phyloP scores from a whole-genome alignment of 208 protist species.

The Leishmania mexicana region DNA sequence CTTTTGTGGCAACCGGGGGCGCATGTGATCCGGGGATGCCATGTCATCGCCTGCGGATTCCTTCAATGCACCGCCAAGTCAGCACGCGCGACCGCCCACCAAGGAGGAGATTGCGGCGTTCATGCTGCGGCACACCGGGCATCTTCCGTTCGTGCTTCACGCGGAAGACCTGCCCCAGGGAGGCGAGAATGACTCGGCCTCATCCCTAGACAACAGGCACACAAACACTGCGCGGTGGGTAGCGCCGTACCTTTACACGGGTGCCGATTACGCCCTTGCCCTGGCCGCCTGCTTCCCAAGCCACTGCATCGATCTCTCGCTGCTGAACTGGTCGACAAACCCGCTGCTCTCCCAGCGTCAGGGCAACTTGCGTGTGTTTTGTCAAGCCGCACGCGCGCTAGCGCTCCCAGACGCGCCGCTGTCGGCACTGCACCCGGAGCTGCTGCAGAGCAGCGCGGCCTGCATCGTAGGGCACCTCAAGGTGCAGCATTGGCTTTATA shows the following conservation, averaged over 20 bases:
- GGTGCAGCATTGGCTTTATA: slow-evolving; percentile 84
- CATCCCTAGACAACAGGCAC: neutral
- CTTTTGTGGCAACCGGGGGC: neutral
- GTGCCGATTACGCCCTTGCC: slow-evolving; percentile 74
- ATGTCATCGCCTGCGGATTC: neutral
- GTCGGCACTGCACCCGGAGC: slow-evolving; percentile 45
- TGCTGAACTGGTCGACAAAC: slow-evolving; percentile 54
- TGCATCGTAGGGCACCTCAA: slow-evolving; percentile 64
- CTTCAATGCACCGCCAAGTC: neutral
- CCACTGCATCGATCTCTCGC: slow-evolving; percentile 53
- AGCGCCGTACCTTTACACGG: slow-evolving; percentile 62
- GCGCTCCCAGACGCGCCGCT: slow-evolving; percentile 47
- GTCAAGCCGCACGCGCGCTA: slow-evolving; percentile 41
- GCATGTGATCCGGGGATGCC: neutral
- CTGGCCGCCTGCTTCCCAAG: slow-evolving; percentile 64
- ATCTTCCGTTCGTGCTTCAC: slow-evolving; percentile 21
- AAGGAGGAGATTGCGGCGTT: slow-evolving; percentile 39
- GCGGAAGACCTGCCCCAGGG: neutral
- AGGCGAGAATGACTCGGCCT: neutral
- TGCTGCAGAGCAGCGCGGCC: slow-evolving; percentile 34
- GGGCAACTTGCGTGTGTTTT: slow-evolving; percentile 66
- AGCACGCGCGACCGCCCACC: slow-evolving; percentile 6
- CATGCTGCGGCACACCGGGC: slow-evolving; percentile 49
- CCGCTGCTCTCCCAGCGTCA: slow-evolving; percentile 56
- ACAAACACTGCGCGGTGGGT: neutral